These are phyloP conservation scores for Groenewaldozyma sp. DNA, from an alignment of 1,139 yeast species.

Conservation along the genomic window DNA sequence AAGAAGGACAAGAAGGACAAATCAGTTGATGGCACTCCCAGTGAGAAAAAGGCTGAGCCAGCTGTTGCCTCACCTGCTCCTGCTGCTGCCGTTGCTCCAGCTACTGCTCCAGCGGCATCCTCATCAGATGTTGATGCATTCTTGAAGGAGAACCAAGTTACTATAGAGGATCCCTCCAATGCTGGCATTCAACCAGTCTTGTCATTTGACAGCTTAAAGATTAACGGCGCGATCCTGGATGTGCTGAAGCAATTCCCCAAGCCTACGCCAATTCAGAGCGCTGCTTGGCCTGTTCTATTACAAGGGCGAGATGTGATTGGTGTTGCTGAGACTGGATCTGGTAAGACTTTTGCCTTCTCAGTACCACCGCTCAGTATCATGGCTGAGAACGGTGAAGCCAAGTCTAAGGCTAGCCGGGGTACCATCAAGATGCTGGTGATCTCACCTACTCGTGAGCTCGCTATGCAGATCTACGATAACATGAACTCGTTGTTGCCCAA, in stretches of 20 bases:
- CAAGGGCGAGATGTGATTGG: constrained; percentile 84
- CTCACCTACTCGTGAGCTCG: constrained; percentile 96
- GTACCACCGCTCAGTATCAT: constrained; percentile 82
- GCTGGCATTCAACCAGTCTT: constrained; percentile 56
- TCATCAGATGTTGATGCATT: constrained; percentile 53
- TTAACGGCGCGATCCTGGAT: constrained; percentile 47
- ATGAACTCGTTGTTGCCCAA: constrained; percentile 55
- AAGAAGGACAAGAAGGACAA: constrained; percentile 42
- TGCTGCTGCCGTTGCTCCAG: constrained; percentile 23
- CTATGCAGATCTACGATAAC: constrained; percentile 87
- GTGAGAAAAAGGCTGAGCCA: constrained; percentile 36
- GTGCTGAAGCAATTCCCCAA: constrained; percentile 66
- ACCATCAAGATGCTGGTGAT: constrained; percentile 74
- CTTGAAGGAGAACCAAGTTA: constrained; percentile 62
- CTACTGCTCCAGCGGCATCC: constrained; percentile 8
- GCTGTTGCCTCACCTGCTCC: constrained; percentile 35
- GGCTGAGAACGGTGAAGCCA: constrained; percentile 12
- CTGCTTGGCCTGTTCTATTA: constrained; percentile 88
- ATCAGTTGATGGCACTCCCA: too few relatives aligned
- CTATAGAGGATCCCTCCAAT: constrained; percentile 58
- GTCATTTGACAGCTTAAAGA: constrained; percentile 51
- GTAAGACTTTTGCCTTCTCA: constrained; percentile 95
- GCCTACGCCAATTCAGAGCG: constrained; percentile 97
- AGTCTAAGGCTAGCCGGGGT: constrained; percentile 30
- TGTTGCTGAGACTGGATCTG: constrained; percentile 98